Evolutionary conservation across 164 flowering plant genomes (phyloP), one percentile per base, ranked within the genome.

Genomic region (Umbilicus rupestris): DNA sequence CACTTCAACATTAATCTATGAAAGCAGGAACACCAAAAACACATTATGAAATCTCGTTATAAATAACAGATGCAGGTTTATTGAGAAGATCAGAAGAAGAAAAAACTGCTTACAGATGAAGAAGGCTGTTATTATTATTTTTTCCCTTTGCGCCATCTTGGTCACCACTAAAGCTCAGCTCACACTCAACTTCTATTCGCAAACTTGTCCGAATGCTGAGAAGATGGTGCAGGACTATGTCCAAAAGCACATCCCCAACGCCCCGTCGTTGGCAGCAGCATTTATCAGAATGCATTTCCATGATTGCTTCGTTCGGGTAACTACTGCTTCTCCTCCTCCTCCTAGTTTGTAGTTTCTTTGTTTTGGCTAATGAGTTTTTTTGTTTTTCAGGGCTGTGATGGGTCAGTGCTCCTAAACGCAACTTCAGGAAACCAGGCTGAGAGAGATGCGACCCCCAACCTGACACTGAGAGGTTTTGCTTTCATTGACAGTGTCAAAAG

Each of bases 251-350:
- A 75, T 84, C 31, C 71, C 80, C 0, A n/a, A 15, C 1, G 76
- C 74, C 0, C 84, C 80, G 39, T 64, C 71, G 16, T 77, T 84
- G 14, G 80, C 81, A 3, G 83, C 79, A 11, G 69, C 79, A 26
- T 63, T 82, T 17, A 17, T 84, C 0, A 78, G 88, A 59, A 63
- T 84, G 85, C 82, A 82, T 70, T 82, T 82, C 39, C 88, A 84
- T 71, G 86, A 84, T 45, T 84, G 88, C 50, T 84, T 84, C 62
- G 81, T 84, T 37, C 68, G 83, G 73, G 88, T 82, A 72, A 3
- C 68, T 67, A 20, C 3, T 7, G 35, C 7, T 65, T 22, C 1
- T 22, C 33, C 7, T 46, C n/a, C n/a, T n/a, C n/a, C n/a, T n/a
- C n/a, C n/a, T n/a, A 16, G 17, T 16, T 7, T 16, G n/a, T 46